Conservation (phyloP, 164 flowering plant genomes). For the Umbilicus rupestris region DNA sequence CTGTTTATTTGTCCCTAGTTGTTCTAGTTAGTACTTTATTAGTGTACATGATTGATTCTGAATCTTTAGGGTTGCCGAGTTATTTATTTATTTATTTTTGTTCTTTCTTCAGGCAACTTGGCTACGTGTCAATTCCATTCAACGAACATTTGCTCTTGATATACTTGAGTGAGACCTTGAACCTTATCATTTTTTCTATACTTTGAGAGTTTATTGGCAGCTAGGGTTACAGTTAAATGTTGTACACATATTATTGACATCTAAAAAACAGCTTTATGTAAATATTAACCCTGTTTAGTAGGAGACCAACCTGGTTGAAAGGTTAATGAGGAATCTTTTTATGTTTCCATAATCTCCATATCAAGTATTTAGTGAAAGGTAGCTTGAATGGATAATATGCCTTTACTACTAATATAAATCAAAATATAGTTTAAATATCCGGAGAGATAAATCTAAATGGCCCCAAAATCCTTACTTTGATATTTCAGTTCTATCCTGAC, state of each 20-base stretch:
- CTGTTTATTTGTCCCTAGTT: background rate
- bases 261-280: background rate
- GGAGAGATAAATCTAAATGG: background rate
- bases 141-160: conserved; percentile 82
- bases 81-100: background rate
- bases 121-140: conserved; percentile 62
- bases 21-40: background rate
- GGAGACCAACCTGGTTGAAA: background rate
- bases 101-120: conserved; percentile 50
- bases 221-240: background rate
- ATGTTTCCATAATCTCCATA: background rate
- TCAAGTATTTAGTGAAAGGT: background rate
- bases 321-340: background rate
- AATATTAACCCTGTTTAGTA: background rate
- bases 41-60: background rate
- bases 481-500: background rate
- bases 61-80: background rate
- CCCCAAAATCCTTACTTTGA: background rate
- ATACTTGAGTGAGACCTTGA: conserved; percentile 75
- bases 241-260: background rate
- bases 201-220: background rate
- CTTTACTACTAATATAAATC: background rate
- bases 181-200: background rate
- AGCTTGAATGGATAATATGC: background rate
- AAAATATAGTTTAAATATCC: background rate